Evolutionary conservation across 495 filamentous ascomycete genomes (phyloP).

Genomic region (Penicillium bovifimosum): DNA sequence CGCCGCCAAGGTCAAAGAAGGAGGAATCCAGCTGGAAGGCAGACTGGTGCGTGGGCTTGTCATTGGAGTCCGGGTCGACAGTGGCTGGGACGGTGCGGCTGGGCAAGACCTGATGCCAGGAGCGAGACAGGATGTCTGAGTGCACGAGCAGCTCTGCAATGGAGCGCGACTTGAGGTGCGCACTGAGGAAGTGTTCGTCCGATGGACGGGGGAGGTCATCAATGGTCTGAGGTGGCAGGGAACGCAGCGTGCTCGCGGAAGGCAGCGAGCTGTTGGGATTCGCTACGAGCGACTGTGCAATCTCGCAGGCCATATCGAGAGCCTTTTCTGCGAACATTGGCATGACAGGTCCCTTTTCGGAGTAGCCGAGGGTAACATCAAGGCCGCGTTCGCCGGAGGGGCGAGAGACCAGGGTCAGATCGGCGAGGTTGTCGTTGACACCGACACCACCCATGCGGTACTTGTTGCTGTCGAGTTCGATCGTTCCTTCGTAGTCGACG

Average conservation of each 20-base stretch:
- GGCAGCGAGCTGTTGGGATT: conserved; percentile 41
- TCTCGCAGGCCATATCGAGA: conserved; percentile 47
- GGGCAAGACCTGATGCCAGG: conserved; percentile 49
- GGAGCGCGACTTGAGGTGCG: conserved; percentile 37
- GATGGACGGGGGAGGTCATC: conserved; percentile 23
- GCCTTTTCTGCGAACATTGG: conserved; percentile 37
- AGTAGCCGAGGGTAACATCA: conserved; percentile 42
- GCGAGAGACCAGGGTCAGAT: conserved; percentile 46
- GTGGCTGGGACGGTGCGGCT: conserved; percentile 8
- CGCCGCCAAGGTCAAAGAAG: conserved; percentile 51
- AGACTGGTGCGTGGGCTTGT: conserved; percentile 10
- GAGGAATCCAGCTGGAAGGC: conserved; percentile 42
- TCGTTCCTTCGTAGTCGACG: conserved; percentile 35
- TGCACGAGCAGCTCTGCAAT: conserved; percentile 44
- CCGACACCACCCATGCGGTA: conserved; percentile 48
- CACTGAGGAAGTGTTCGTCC: conserved; percentile 30
- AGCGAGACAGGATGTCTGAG: conserved; percentile 41
- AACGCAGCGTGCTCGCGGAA: conserved; percentile 36
- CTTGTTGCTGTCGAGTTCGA: conserved; percentile 41
- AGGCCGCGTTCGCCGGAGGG: conserved; percentile 36
- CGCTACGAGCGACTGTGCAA: conserved; percentile 37
- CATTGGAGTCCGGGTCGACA: conserved; percentile 1
- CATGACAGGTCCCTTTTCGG: conserved; percentile 39
- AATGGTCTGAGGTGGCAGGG: conserved; percentile 28
- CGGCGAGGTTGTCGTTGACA: conserved; percentile 46